Conservation (phyloP, 768 basidiomycete genomes). For the Sutorius australiensis region DNA sequence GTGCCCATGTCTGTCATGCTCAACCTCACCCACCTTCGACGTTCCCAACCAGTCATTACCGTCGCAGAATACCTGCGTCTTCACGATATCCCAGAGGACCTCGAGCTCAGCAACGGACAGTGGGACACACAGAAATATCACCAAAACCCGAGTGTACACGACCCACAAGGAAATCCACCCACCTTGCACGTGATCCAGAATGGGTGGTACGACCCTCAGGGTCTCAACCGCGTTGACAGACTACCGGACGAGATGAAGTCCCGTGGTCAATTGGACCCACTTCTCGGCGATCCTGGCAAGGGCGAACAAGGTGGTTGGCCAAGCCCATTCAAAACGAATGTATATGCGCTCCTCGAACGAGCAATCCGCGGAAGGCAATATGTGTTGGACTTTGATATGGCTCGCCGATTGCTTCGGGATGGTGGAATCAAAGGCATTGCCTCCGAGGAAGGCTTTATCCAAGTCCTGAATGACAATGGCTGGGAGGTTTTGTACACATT, state of each 20-base stretch:
- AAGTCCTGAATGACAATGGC: slow-evolving; percentile 31
- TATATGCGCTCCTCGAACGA: slow-evolving; percentile 19
- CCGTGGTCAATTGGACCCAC: slow-evolving; percentile 30
- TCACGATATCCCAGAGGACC: slow-evolving; percentile 32
- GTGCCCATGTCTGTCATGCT: slow-evolving; percentile 39
- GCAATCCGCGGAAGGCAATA: slow-evolving; percentile 17
- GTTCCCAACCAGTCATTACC: slow-evolving; percentile 37
- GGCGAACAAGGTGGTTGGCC: slow-evolving; percentile 24
- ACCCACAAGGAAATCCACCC: slow-evolving; percentile 19
- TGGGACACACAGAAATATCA: slow-evolving; percentile 38
- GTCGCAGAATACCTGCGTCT: slow-evolving; percentile 42
- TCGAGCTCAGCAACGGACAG: slow-evolving; percentile 36
- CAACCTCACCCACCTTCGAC: slow-evolving; percentile 40
- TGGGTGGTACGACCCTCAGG: slow-evolving; percentile 37
- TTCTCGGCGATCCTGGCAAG: slow-evolving; percentile 9
- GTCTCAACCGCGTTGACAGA: slow-evolving; percentile 37
- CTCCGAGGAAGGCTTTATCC: slow-evolving; percentile 30
- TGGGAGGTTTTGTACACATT: slow-evolving; percentile 38
- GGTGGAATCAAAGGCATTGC: slow-evolving; percentile 13
- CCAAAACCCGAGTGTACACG: slow-evolving; percentile 25
- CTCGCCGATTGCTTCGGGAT: slow-evolving; percentile 17
- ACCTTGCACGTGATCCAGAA: slow-evolving; percentile 37
- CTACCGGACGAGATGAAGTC: slow-evolving; percentile 30
- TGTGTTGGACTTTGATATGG: slow-evolving; percentile 21
- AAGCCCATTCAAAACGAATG: slow-evolving; percentile 14